phyloP scores from a whole-genome alignment of 306 rosid species.

The Quercus variabilis region DNA sequence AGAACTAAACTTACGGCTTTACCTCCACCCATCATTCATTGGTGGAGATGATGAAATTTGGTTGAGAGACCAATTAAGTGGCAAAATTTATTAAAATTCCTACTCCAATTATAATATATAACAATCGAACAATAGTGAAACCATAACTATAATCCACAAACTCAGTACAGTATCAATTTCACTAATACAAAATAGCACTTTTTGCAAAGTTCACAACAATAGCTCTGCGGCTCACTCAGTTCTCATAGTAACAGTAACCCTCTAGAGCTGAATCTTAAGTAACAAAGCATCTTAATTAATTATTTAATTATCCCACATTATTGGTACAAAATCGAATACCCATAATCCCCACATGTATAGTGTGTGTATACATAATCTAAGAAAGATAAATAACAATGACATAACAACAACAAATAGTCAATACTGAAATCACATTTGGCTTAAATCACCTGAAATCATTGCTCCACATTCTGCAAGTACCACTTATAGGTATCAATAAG shows the following conservation, averaged over 20 bases:
- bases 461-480: conserved; percentile 72
- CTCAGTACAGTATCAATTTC: neutral
- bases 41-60: neutral
- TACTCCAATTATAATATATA: neutral
- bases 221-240: neutral
- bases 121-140: neutral
- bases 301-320: conserved; percentile 32
- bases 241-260: neutral
- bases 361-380: neutral
- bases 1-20: neutral
- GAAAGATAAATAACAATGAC: conserved; percentile 12
- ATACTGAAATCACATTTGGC: conserved; percentile 17
- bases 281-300: conserved; percentile 12
- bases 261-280: neutral
- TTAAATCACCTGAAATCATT: conserved; percentile 36
- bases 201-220: neutral
- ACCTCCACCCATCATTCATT: neutral
- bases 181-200: neutral
- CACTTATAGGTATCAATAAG: conserved; percentile 87
- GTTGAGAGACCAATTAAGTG: neutral
- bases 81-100: neutral
- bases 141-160: neutral
- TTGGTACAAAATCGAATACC: conserved; percentile 26
- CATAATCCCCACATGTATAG: conserved; percentile 5
- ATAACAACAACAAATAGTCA: conserved; percentile 20